These are phyloP conservation scores for Neospora caninum DNA, from an alignment of 169 alveolate species.

Conservation along the genomic window DNA sequence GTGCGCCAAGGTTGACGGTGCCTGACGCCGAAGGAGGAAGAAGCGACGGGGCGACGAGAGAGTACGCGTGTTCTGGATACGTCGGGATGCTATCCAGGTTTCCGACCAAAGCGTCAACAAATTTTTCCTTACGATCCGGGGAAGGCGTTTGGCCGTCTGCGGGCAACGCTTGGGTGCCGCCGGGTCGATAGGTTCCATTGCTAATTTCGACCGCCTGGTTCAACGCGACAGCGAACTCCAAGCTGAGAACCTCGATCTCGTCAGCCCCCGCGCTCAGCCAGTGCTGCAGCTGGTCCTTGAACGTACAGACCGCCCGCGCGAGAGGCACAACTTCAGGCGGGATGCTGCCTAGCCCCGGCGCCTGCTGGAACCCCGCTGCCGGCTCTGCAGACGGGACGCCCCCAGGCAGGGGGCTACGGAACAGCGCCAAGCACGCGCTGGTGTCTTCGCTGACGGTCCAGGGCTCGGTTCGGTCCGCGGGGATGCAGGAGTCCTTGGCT, in stretches of 20 bases:
- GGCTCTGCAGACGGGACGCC: neutral
- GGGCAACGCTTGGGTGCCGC: too few relatives aligned
- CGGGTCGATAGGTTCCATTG: neutral
- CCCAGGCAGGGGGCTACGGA: neutral
- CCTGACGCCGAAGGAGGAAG: too few relatives aligned
- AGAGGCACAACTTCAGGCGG: neutral
- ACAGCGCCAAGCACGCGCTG: neutral
- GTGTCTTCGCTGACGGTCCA: neutral
- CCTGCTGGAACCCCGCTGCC: neutral
- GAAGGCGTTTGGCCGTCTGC: too few relatives aligned
- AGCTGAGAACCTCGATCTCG: neutral
- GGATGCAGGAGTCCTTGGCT: neutral
- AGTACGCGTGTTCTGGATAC: too few relatives aligned
- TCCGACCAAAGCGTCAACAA: too few relatives aligned
- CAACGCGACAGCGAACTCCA: neutral
- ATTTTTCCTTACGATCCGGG: too few relatives aligned
- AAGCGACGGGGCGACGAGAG: too few relatives aligned
- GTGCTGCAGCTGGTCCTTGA: neutral
- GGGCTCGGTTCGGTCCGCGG: neutral
- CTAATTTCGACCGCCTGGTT: neutral
- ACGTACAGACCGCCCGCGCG: neutral
- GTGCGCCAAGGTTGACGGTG: too few relatives aligned
- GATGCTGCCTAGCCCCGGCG: neutral
- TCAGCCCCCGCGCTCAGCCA: constrained; percentile 14
- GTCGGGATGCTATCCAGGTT: too few relatives aligned